A percentile compares a stretch with the other conserved stretches of the same genome.
phyloP scores from a whole-genome alignment of 768 basidiomycete species.

The Hemileccinum impolitum region DNA sequence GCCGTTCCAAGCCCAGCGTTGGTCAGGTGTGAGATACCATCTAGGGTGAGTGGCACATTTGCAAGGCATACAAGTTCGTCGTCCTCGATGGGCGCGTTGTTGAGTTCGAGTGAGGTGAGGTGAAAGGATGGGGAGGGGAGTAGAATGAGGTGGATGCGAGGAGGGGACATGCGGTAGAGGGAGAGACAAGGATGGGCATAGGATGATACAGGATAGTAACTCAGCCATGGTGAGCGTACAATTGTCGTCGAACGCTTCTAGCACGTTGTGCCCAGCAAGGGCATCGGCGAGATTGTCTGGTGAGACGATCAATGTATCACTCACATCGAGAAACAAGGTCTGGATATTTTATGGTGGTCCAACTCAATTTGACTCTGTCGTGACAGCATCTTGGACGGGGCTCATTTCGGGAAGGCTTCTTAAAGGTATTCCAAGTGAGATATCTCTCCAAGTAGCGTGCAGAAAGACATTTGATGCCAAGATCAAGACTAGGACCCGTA shows the following conservation, averaged over 20 bases:
- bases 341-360: neutral
- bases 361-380: neutral
- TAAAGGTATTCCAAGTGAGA: conserved; percentile 1
- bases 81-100: neutral
- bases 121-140: neutral
- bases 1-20: conserved; percentile 1
- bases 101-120: neutral
- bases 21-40: neutral
- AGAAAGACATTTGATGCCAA: conserved; percentile 10
- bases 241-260: neutral
- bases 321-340: neutral
- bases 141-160: neutral
- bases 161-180: neutral
- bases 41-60: conserved; percentile 5
- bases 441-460: conserved; percentile 4
- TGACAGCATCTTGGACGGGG: too few relatives aligned
- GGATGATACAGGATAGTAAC: conserved; percentile 1
- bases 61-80: conserved; percentile 10
- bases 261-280: neutral
- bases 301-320: neutral
- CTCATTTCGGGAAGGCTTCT: neutral
- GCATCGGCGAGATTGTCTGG: neutral
- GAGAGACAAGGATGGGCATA: conserved; percentile 8
- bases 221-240: conserved; percentile 1
- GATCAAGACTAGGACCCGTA: neutral